Base-by-base conservation (phyloP, 345 rosid genomes). In the Camelina sativa region DNA sequence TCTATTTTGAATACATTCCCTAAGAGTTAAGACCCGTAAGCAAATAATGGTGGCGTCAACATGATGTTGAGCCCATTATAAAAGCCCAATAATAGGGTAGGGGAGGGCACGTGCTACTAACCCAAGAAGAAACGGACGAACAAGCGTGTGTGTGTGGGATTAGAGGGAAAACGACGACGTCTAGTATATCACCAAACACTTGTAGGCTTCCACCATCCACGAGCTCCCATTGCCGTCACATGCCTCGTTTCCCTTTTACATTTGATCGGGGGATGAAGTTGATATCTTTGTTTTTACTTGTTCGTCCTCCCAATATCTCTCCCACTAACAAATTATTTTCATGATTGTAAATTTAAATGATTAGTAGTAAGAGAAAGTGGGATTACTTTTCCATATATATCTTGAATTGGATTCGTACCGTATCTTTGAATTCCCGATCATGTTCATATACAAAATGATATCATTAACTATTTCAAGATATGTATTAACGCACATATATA, bases 121-220 rank as follows among this genome's bases (percentile, higher is more conserved):
- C 62, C 59, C 65, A 76, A 47, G 59, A 46, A 62, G 71, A 76
- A 62, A 63, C 60, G 43, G 60, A 62, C 75, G 66, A 54, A 70
- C 75, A 76, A 62, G 75, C 71, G 80, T 76, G 80, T 69, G 71
- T 28, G 75, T 76, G 80, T 69, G 71, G 5, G 30, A 28, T 28
- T 28, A 10, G 7, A 11, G 35, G 34, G 23, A 44, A 62, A 69
- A 76, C 75, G 75, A 69, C 75, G 75, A 76, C 80, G 75, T 62
- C 1, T 76, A 34, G 1, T 48, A 41, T 19, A 41, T 37, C 44
- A 76, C 75, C 75, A 62, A 76, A 76, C 65, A 62, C 73, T 55
- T 76, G 65, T 69, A 59, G 75, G 60, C 60, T 69, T 69, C 59
- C 65, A 76, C 80, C 60, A 70, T 76, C 75, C 37, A 56, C 71